These are phyloP conservation scores for Diaporthe nobilis DNA, from an alignment of 2,329 filamentous ascomycete species.

Conservation along the genomic window DNA sequence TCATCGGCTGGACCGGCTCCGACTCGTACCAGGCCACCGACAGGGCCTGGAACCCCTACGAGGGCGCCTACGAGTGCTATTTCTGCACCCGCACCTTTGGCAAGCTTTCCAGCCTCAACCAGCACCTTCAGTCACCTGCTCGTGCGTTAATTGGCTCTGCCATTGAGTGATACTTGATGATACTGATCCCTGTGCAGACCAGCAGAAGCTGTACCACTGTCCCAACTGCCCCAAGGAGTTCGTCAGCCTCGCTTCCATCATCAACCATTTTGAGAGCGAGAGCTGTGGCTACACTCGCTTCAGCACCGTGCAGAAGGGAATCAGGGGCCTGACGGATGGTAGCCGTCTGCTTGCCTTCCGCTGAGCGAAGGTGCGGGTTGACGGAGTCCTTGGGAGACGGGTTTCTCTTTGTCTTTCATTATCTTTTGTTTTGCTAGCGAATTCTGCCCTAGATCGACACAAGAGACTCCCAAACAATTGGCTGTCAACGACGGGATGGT, in stretches of 20 bases:
- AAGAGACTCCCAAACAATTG: no score
- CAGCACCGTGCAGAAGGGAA: constrained; percentile 50
- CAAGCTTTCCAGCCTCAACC: constrained; percentile 55
- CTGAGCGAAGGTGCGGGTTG: not conserved
- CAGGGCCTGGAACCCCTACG: constrained; percentile 58
- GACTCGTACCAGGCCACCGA: constrained; percentile 55
- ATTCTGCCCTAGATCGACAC: no score
- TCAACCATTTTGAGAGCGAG: constrained; percentile 62
- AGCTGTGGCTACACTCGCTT: constrained; percentile 57
- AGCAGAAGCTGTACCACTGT: constrained; percentile 58
- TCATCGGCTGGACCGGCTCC: constrained; percentile 61
- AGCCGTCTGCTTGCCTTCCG: constrained; percentile 33
- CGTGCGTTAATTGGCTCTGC: constrained; percentile 55
- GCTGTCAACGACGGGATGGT: no score
- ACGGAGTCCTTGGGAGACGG: no score
- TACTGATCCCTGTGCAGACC: constrained; percentile 48
- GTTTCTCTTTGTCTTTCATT: no score
- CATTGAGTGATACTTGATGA: constrained; percentile 42
- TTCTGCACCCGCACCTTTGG: constrained; percentile 64
- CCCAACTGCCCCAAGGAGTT: constrained; percentile 54
- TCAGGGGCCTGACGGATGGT: constrained; percentile 44
- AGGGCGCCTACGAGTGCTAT: constrained; percentile 64
- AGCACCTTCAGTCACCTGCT: constrained; percentile 67
- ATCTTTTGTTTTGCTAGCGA: no score
- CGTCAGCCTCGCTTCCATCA: constrained; percentile 54